Base-by-base conservation (phyloP, 2,329 filamentous ascomycete species). In the Seiridium cupressi region DNA sequence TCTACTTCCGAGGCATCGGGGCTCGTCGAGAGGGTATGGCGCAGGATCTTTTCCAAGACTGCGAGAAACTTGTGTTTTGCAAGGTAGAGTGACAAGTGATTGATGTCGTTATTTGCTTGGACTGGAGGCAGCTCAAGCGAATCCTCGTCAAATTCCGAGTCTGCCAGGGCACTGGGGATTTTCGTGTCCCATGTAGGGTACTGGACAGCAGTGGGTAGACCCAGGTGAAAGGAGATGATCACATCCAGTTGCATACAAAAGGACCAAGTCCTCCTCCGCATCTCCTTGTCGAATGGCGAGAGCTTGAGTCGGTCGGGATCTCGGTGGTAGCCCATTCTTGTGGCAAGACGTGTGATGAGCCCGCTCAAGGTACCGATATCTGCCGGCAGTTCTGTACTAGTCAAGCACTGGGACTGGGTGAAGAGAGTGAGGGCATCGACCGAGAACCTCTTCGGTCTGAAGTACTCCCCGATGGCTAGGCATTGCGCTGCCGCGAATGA, bases 201-300 rank as follows among this genome's bases (percentile, higher is more conserved):
- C 42, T 57, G 55, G 11, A 57, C 42, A 38, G 31, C 34, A 13
- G 35, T 57, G 1, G 55, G 55, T 9, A 57, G 40, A 9, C 55
- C 55, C 7, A 57, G 44, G 38, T 57, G 55, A 11, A 57, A 57
- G 36, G 55, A 44, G 26, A 57, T 48, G 18, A 57, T 31, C 7
- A 57, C 35, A 10, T 57, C 55, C 3, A 57, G 42, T 35, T 57
- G 55, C 44, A 57, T 46, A 31, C 55, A 57, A 36, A 57, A 48
- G 3, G 55, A 57, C 55, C 55, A 57, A 18, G 55, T 57, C 3
- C 55, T 36, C 34, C 55, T n/a, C 31, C 55, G 42, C 55, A 57
- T 57, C 35, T 57, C 55, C 35, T 44, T 47, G 26, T 57, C 55
- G 44, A 57, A 57, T 1, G 55, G 55, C 3, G 55, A 57, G 42